phyloP scores from a whole-genome alignment of 75 land plant species.

The Chamaecyparis obtusa region DNA sequence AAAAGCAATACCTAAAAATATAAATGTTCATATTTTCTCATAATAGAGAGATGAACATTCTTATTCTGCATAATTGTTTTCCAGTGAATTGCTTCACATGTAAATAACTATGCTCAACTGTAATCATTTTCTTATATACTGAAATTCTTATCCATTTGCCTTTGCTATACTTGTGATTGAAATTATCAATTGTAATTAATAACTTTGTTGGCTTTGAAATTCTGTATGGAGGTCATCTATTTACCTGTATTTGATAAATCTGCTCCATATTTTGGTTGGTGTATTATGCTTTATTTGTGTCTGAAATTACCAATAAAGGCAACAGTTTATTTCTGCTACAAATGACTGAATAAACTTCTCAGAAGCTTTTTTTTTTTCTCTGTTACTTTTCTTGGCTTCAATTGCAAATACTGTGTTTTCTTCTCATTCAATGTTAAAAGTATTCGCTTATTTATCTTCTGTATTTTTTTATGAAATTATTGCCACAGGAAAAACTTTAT shows the following conservation, averaged over 20 bases:
- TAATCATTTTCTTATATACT: background rate
- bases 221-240: background rate
- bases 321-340: background rate
- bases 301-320: background rate
- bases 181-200: background rate
- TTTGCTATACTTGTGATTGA: background rate
- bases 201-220: background rate
- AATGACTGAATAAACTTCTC: background rate
- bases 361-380: background rate
- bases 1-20: too few species aligned
- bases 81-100: background rate
- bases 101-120: background rate
- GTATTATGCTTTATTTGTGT: background rate
- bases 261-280: background rate
- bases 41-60: background rate
- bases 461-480: background rate
- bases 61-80: background rate
- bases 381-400: background rate
- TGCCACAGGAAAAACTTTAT: slow-evolving; percentile 73
- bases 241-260: background rate
- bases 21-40: background rate
- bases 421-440: background rate
- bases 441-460: background rate
- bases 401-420: background rate
- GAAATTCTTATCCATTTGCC: background rate